Evolutionary conservation across 139 green algal genomes (phyloP).

Genomic region (Chlorella sorokiniana): DNA sequence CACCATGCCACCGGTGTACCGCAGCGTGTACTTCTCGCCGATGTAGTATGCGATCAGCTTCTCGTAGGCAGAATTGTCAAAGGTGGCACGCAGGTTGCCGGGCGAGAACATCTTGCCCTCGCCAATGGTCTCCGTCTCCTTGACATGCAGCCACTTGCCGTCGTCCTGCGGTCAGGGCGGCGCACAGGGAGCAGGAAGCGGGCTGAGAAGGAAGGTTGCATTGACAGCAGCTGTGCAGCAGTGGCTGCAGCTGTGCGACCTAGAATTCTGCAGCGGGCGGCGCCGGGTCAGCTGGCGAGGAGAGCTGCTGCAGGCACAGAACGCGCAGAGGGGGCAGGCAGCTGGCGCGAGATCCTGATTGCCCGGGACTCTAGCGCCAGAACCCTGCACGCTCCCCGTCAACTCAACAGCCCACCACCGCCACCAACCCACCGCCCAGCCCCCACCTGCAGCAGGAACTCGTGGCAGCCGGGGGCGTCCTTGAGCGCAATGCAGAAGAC

Average conservation of each 20-base stretch:
- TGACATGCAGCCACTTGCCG: constrained; percentile 95
- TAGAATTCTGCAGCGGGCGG: too few species aligned
- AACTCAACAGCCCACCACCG: background rate
- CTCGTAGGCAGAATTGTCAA: constrained; percentile 95
- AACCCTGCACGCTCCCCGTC: background rate
- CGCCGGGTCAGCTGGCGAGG: too few species aligned
- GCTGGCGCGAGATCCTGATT: too few species aligned
- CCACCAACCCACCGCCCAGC: background rate
- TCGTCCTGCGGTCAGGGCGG: constrained; percentile 72
- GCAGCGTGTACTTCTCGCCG: constrained; percentile 95
- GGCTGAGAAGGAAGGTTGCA: background rate
- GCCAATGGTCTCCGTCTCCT: constrained; percentile 90
- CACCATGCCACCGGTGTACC: constrained; percentile 97
- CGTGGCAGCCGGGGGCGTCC: constrained; percentile 86
- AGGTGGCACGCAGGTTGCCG: constrained; percentile 94
- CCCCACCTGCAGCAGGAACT: constrained; percentile 85
- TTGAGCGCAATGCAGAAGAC: constrained; percentile 90
- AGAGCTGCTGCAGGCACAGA: too few species aligned
- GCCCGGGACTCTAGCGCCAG: too few species aligned
- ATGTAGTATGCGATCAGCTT: constrained; percentile 90
- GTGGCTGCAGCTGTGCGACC: too few species aligned
- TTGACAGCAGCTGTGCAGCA: too few species aligned
- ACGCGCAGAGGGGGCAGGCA: too few species aligned
- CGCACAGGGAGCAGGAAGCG: too few species aligned
- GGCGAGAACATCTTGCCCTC: constrained; percentile 97